Evolutionary conservation across 768 basidiomycete genomes (phyloP).

Genomic region (Boletus subparvulus): DNA sequence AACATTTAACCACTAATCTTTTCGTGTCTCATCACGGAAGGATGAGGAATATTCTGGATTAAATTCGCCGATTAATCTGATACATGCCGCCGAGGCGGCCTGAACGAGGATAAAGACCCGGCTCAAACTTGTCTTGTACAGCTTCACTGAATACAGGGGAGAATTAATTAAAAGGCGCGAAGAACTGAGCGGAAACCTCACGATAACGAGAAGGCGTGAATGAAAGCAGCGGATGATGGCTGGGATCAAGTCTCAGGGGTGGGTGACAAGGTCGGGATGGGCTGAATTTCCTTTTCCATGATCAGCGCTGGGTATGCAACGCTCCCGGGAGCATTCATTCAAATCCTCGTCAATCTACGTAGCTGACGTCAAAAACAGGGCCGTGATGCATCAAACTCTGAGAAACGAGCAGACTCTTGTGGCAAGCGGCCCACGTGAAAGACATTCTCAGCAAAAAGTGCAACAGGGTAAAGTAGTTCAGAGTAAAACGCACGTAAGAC

Average conservation of each 20-base stretch:
- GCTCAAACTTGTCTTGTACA: conserved; percentile 9
- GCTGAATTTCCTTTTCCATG: conserved; percentile 28
- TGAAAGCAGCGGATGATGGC: conserved; percentile 23
- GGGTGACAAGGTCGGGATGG: conserved; percentile 20
- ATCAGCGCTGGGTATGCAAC: conserved; percentile 21
- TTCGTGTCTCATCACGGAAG: conserved; percentile 6
- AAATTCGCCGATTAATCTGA: conserved; percentile 15
- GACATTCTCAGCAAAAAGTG: conserved; percentile 16
- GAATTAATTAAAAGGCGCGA: conserved; percentile 30
- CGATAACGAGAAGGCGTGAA: conserved; percentile 33
- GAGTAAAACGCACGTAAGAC: conserved; percentile 33
- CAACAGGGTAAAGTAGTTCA: conserved; percentile 10
- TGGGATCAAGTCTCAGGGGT: conserved; percentile 24
- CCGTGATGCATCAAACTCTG: conserved; percentile 1
- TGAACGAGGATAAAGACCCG: conserved; percentile 15
- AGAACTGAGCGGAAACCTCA: conserved; percentile 28
- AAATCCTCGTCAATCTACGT: conserved; percentile 7
- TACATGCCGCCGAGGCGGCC: conserved; percentile 8
- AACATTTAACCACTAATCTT: conserved; percentile 2
- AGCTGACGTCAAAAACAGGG: conserved; percentile 7
- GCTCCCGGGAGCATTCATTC: conserved; percentile 5
- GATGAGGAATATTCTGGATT: conserved; percentile 7
- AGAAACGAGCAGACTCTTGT: conserved; percentile 3
- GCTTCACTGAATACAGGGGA: conserved; percentile 15
- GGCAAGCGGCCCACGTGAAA: conserved; percentile 10